Evolutionary conservation across 352 stramenopile genomes (phyloP).

Genomic region (Phytopythium ostracodes): DNA sequence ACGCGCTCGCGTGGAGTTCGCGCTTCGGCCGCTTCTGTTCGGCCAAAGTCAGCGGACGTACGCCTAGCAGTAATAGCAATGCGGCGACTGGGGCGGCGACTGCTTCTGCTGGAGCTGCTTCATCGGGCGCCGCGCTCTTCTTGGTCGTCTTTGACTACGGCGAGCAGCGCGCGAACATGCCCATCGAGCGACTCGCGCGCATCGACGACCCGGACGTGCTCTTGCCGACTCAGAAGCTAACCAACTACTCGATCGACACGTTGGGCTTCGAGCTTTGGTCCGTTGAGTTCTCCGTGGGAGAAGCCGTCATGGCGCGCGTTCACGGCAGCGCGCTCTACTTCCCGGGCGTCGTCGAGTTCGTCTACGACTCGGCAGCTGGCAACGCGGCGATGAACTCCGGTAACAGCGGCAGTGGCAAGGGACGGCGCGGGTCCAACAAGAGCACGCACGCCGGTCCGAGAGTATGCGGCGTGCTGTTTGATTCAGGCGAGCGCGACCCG

Average conservation of each 20-base stretch:
- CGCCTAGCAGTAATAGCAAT: not conserved
- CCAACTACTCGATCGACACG: conserved; percentile 74
- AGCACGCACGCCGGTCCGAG: conserved; percentile 16
- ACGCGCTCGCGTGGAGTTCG: conserved; percentile 72
- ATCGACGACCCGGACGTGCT: conserved; percentile 54
- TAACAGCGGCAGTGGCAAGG: not conserved
- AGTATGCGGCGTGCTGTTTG: conserved; percentile 59
- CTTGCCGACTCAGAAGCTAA: conserved; percentile 55
- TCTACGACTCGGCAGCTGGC: conserved; percentile 31
- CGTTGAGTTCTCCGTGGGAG: conserved; percentile 45
- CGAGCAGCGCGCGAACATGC: conserved; percentile 46
- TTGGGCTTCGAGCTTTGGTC: conserved; percentile 69
- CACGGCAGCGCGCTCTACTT: conserved; percentile 58
- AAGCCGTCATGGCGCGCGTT: conserved; percentile 58
- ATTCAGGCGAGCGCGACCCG: conserved; percentile 63
- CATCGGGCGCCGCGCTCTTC: conserved; percentile 21
- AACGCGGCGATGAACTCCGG: not conserved
- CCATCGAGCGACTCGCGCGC: conserved; percentile 42
- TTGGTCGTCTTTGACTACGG: conserved; percentile 72
- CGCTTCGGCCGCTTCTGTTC: conserved; percentile 68
- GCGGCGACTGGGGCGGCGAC: conserved; percentile 10
- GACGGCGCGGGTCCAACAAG: not conserved
- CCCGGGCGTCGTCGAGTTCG: conserved; percentile 44
- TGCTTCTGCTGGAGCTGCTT: conserved; percentile 8
- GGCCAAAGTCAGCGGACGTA: conserved; percentile 28